Base-by-base conservation (phyloP, 352 stramenopile genomes). In the Phytophthora chlamydospora region DNA sequence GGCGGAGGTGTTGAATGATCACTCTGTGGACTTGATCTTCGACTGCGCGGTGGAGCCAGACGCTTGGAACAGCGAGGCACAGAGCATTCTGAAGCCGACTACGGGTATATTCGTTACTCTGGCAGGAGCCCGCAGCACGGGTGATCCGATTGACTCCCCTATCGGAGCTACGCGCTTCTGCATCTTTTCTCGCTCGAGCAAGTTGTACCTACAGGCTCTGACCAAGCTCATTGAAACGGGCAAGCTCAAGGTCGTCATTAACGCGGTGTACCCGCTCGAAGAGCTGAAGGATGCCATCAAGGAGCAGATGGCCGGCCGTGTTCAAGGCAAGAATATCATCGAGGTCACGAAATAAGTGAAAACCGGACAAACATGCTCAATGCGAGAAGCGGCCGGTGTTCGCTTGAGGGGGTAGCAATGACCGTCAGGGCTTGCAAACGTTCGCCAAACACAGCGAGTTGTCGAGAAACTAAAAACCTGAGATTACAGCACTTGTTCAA, bases 321-420 rank as follows among this genome's bases (percentile, higher is more conserved):
- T 72, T 2, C 72, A 76, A 33, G 79, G 79, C 48, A 89, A 87
- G 63, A 78, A 87, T 21, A 65, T 86, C 24, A 66, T 85, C 52
- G 64, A 81, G 21, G 70, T 84, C 13, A 12, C 24, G 13, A 36
- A 49, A 14, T 11, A 12, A 3, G 36, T 38, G 14, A 33, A 53
- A 41, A 31, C 33, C 33, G 8, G 46, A 32, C 32, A 42, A 53
- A 32, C 46, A 53, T 43, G 33, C 17, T 54, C 33, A 42, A 43
- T 24, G 42, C 19, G 11, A 43, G 46, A 54, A 54, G 19, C 12
- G 13, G 16, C 13, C 16, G 16, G 43, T 29, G 2, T 40, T 34
- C 7, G 12, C 21, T 24, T 24, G 21, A 24, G 21, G 21, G 3
- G 21, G 21, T 24, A 24, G 21, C 21, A 24, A 24, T 24, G 21